Base-by-base conservation (phyloP, 306 rosid genomes). In the Castanopsis chinensis region DNA sequence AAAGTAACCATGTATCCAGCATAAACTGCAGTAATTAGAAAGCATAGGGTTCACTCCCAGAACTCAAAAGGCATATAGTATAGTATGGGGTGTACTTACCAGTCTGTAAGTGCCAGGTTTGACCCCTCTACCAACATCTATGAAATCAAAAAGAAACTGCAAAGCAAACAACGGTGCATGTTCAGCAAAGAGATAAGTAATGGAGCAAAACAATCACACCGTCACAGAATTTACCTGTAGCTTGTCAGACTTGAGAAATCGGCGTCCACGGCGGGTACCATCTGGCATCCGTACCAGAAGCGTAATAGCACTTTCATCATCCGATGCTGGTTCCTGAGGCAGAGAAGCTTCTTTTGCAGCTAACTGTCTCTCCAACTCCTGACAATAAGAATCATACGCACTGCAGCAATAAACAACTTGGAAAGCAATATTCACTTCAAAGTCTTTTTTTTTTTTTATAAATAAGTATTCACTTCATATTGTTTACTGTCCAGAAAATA, bases 211-310 rank as follows among this genome's bases (percentile, higher is more conserved):
- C 35, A 75, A 20, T 13, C 14, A 25, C 28, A 27, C 58, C 43
- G 59, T 37, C 53, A n/a, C 27, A 79, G 23, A 74, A 73, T 18
- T 78, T 43, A 94, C 99, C 97, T 91, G 97, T 69, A 95, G 92
- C 68, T 86, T 91, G 84, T 95, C 87, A 25, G 98, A 87, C 85
- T 85, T 93, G 80, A 90, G 91, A 85, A 95, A 95, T 63, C 93
- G 92, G 55, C 99, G 99, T 28, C 98, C 99, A 0, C 83, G 98
- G 72, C 93, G 96, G 73, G 88, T 95, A 64, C 99, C 99, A 88
- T 95, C 93, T 53, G 99, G 97, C 99, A 95, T 93, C 79, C 88
- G 89, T 83, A 95, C 97, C 75, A 89, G 65, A 76, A 95, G 87
- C 80, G 86, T 93, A 45, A 95, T 91, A 69, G 96, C 92, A 82